Conservation (phyloP, 352 stramenopile species). For the Phytophthora nicotianae region DNA sequence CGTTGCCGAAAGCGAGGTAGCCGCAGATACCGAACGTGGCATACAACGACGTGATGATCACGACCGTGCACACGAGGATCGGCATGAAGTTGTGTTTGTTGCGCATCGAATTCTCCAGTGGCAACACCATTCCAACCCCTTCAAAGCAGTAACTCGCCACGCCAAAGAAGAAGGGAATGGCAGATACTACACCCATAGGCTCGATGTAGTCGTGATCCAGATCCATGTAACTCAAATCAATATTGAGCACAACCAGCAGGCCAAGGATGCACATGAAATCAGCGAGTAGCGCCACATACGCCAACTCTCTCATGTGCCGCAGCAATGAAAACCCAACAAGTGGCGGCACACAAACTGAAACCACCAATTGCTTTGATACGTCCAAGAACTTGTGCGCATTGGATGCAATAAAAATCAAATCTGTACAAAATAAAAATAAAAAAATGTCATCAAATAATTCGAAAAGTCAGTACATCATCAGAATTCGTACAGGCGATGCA, state of each 20-base stretch:
- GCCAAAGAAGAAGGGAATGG: conserved; percentile 88
- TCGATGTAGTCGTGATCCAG: conserved; percentile 58
- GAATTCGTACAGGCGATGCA: conserved; percentile 80
- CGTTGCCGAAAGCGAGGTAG: conserved; percentile 86
- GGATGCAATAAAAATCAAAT: conserved; percentile 92
- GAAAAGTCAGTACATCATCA: background rate
- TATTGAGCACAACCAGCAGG: conserved; percentile 81
- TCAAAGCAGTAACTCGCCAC: conserved; percentile 93
- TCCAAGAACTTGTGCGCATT: conserved; percentile 84
- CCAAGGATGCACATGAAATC: conserved; percentile 90
- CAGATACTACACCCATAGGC: conserved; percentile 58
- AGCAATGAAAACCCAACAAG: conserved; percentile 85
- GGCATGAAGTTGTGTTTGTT: conserved; percentile 76
- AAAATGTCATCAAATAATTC: background rate
- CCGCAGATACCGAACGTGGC: conserved; percentile 86
- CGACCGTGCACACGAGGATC: conserved; percentile 74
- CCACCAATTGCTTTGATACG: conserved; percentile 56
- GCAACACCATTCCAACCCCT: conserved; percentile 89
- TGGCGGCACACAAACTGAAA: conserved; percentile 63
- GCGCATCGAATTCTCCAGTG: conserved; percentile 87
- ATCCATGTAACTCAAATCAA: conserved; percentile 81
- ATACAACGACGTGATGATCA: conserved; percentile 89
- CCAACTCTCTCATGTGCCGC: conserved; percentile 87
- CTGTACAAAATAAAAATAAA: conserved; percentile 22
- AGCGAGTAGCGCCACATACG: conserved; percentile 87